Evolutionary conservation across 768 basidiomycete genomes (phyloP).

Genomic region (Hypsizygus marmoreus): DNA sequence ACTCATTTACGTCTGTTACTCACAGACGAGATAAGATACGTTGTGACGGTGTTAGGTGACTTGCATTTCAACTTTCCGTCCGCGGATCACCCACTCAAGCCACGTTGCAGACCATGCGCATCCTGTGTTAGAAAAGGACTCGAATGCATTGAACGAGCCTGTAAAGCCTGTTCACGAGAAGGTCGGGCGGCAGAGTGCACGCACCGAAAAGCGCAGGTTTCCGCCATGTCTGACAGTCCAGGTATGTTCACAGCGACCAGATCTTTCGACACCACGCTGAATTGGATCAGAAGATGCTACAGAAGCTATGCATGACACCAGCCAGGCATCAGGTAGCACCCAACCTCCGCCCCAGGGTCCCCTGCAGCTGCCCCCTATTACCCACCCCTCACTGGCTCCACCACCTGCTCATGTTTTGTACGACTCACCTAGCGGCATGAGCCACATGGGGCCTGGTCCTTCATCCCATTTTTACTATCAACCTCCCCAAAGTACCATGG

Average conservation of each 20-base stretch:
- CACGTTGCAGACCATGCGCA: conserved; percentile 44
- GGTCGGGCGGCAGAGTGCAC: conserved; percentile 48
- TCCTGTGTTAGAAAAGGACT: conserved; percentile 52
- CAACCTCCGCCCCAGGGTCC: conserved; percentile 17
- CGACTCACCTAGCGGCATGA: conserved; percentile 12
- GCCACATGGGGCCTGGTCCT: conserved; percentile 11
- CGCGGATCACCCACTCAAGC: neutral
- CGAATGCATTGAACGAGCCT: conserved; percentile 53
- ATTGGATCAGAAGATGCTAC: neutral
- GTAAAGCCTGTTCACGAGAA: conserved; percentile 44
- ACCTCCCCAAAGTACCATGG: conserved; percentile 19
- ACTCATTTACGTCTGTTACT: conserved; percentile 10
- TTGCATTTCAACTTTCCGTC: neutral
- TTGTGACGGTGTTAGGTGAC: conserved; percentile 59
- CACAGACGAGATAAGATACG: conserved; percentile 62
- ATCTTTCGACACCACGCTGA: neutral
- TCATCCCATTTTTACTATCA: conserved; percentile 18
- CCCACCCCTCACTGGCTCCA: conserved; percentile 22
- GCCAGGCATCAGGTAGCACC: too few species aligned
- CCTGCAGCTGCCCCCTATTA: conserved; percentile 26
- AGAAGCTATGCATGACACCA: conserved; percentile 7
- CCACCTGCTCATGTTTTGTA: conserved; percentile 19
- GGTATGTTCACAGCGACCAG: conserved; percentile 14
- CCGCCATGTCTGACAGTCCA: conserved; percentile 21
- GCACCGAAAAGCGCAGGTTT: conserved; percentile 35